phyloP scores from a whole-genome alignment of 1,284 basidiomycete genomes.

The Ceratobasidium sp. region DNA sequence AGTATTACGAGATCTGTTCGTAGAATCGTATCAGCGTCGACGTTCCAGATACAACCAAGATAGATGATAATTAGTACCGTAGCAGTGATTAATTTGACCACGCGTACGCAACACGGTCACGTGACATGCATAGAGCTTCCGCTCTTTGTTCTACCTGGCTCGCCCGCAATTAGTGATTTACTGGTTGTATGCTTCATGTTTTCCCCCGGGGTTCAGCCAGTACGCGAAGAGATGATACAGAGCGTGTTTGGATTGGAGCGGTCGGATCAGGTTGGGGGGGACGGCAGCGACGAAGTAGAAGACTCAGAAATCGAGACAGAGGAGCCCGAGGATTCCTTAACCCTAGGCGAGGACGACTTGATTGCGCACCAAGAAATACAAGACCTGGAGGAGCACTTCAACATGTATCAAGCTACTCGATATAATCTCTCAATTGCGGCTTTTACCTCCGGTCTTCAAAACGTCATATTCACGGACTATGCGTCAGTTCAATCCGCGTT shows the following conservation, averaged over 20 bases:
- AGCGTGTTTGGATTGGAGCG: not conserved
- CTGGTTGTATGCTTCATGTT: constrained; percentile 4
- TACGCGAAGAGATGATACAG: not conserved
- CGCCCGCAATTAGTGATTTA: too few species aligned
- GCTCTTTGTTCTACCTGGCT: too few species aligned
- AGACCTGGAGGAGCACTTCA: constrained; percentile 1
- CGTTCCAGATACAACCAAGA: too few species aligned
- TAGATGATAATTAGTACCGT: too few species aligned
- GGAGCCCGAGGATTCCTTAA: not conserved
- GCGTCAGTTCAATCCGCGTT: not conserved
- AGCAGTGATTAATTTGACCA: too few species aligned
- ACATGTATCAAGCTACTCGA: not conserved
- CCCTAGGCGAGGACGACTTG: constrained; percentile 1
- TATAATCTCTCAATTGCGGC: not conserved
- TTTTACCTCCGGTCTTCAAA: not conserved
- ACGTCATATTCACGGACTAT: not conserved
- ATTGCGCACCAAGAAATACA: not conserved
- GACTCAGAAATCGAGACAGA: not conserved
- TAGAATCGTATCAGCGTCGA: too few species aligned
- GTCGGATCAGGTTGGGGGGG: not conserved
- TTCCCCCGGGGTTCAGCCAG: not conserved
- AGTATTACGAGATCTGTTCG: too few species aligned
- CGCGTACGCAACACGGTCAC: too few species aligned
- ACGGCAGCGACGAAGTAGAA: not conserved
- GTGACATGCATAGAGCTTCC: too few species aligned